Evolutionary conservation across 495 filamentous ascomycete species (phyloP), one percentile per base, ranked within the genome.

Genomic region (Aspergillus heteromorphus): DNA sequence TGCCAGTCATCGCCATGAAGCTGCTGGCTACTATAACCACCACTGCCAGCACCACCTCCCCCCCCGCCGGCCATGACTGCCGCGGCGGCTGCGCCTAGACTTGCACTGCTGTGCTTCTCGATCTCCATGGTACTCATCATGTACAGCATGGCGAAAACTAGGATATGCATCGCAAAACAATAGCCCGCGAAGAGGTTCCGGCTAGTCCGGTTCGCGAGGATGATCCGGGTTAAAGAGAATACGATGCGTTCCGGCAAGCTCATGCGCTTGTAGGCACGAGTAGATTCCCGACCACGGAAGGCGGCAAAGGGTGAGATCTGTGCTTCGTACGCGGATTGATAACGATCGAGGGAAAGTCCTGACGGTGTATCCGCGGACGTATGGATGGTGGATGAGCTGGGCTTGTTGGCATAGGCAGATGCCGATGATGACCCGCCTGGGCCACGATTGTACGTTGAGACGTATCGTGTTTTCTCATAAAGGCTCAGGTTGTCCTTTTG

Each of bases 391-490:
- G 87, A 83, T 2, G 89, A 80, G 67, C 89, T 92, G 6, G 89
- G 83, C 61, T 87, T 87, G 60, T 79, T 72, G 13, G 82, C 79
- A 68, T 86, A 91, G 4, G 87, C 80, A 0, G 84, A 87, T 54
- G 88, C 83, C 2, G 85, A 85, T 10, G 89, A 84, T n/a, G 83
- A 77, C 48, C 81, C 74, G 0, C 75, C 77, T 42, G 77, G 78
- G 42, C 77, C 73, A 47, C 90, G 84, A 64, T 83, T 92, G 76
- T 96, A 97, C 4, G 89, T 89, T 13, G 91, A 95, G 11, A 96
- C 84, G 70, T 97, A 99, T 36, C 93, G 84, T 30, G 93, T 96
- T 79, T 97, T 99, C 67, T 99, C 93, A 67, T 99, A 99, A 2
- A 99, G 83, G 62, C 88, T 87, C 29, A 99, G 80, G 66, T 99